Base-by-base conservation (phyloP, 177 flowering plant species). In the Telopea speciosissima region DNA sequence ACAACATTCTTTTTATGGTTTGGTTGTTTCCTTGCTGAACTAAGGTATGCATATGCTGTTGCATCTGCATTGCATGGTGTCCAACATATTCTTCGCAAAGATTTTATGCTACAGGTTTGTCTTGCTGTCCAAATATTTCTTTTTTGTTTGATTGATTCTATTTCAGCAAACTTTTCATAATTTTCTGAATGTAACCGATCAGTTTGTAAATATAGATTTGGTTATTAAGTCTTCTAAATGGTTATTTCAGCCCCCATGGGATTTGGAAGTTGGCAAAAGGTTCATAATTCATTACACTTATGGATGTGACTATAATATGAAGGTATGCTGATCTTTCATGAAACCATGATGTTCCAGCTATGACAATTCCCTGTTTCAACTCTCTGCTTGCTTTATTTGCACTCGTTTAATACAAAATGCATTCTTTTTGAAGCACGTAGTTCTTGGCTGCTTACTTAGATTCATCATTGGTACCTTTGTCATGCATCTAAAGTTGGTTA, bases 31-130 rank as follows among this genome's bases (percentile, higher is more conserved):
- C 14, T 24, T 78, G 58, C 36, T 74, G 72, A 58, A 67, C 44
- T 21, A 69, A 95, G 99, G 99, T 96, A 96, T 88, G 99, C 85
- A 40, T 96, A 96, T 88, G 99, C 98, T 69, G 88, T 96, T 72
- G 99, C 98, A 71, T 96, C 99, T 59, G 98, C 97, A 61, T 80
- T 93, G 80, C 96, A 96, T 80, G 92, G 88, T 7, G 97, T 93
- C 76, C 82, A 80, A 42, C 96, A 96, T 81, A 83, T 91, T 74
- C 97, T 93, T 71, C 88, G 86, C 28, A 88, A 93, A 75, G 97
- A 96, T 78, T 96, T 96, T 67, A 96, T 96, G 98, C 71, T 96
- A 44, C 97, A 95, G 97, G 99, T 94, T 73, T 70, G 73, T 68
- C 10, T 26, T 64, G 19, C n/a, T 70, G 54, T 1, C 19, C 40